Base-by-base conservation (phyloP, 2,329 filamentous ascomycete species). In the Diaporthe vexans region DNA sequence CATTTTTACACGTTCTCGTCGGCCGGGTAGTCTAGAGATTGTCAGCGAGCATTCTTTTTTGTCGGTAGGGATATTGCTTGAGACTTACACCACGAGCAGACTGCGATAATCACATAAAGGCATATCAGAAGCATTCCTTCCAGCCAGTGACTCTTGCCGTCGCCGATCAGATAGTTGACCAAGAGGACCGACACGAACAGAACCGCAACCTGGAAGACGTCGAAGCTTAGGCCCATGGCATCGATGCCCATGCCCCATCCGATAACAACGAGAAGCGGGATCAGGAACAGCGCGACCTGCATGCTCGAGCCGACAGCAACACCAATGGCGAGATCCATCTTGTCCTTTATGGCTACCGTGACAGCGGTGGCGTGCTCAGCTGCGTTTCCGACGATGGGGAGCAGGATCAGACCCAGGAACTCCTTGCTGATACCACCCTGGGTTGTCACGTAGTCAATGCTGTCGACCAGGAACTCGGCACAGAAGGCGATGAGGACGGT, bases 121-220 rank as follows among this genome's bases (percentile, higher is more conserved):
- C 93, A 94, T 70, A 95, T 93, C 46, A 97, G 83, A 74, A 96
- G 84, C 75, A 91, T 91, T 3, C 94, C 94, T 82, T 97, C 94
- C 0, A 96, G 88, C 85, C 94, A 97, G 78, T 96, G 94, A 76
- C 92, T 95, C 81, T 94, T 91, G 40, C 94, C 95, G 78, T 97
- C 94, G 26, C 92, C 88, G 65, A 97, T 94, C 57, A 97, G 84
- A 81, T 97, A 97, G 81, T 97, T 97, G 74, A 95, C 94, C 46
- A 97, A 88, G 56, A 97, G 90, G 0, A 94, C 94, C 2, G 94
- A 92, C 17, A 97, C 94, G 78, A 97, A 97, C 54, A 97, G 85
- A 54, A 94, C 92, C 29, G 95, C 93, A 19, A 98, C 92, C 84
- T 98, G 94, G 86, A 98, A 98, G 0, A 92, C 92, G 80, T 97